Base-by-base conservation (phyloP, 1,284 basidiomycete species). In the Vanrija sp. region DNA sequence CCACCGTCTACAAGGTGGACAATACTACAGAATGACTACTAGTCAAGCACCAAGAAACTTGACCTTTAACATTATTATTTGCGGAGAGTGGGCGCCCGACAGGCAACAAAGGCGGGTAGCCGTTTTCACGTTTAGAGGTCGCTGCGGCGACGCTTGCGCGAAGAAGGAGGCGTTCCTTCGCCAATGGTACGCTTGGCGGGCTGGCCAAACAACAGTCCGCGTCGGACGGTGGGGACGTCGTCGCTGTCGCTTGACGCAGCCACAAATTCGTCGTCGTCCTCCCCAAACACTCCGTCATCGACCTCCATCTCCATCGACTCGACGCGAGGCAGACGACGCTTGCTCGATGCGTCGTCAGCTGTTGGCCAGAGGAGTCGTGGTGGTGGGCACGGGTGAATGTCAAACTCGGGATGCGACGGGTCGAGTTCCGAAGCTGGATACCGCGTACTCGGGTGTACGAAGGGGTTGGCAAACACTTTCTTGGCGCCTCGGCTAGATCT, bases 401-500 rank as follows among this genome's bases (percentile, higher is more conserved):
- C 73, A 49, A 60, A 75, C 5, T 72, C 69, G 9, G 64, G 63
- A 46, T 75, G 64, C 12, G 63, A 59, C 1, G 63, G 61, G 43
- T 64, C 54, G 3, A 75, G 61, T 2, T 66, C 55, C 2, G 71
- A 57, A 15, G 57, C 55, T 0, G 65, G 62, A 44, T 70, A 67
- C 6, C 59, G 57, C 10, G 60, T 46, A 16, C 46, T 21, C 14
- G 65, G 61, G 2, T 54, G 60, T 12, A 65, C 56, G 52, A 73
- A 68, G 15, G 73, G 73, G 57, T 75, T 75, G 43, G 68, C 68
- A 52, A 71, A 75, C 1, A 69, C 62, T 48, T 69, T 70, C 46
- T 75, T 75, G 9, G 71, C 58, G 12, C 73, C 73, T 44, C 73
- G 61, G 60, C 49, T 54, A 49, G 5, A 16, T 10, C 3, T 8